These are phyloP conservation scores for Pseudoneurospora amorphoporcata DNA, from an alignment of 495 filamentous ascomycete species.

Conservation along the genomic window DNA sequence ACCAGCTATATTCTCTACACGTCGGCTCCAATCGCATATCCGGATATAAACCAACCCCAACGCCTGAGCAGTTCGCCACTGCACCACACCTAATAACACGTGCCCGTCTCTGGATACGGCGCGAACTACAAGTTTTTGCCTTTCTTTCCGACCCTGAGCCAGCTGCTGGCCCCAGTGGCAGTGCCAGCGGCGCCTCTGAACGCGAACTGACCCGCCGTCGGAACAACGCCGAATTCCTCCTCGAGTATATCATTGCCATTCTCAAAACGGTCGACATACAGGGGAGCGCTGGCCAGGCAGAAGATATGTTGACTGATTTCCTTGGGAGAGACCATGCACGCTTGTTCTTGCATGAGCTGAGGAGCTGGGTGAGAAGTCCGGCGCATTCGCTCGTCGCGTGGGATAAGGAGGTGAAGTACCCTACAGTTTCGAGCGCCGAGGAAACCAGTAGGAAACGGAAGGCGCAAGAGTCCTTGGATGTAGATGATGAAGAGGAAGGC, in stretches of 20 bases:
- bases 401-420: conserved; percentile 76
- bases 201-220: conserved; percentile 36
- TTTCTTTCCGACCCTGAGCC: conserved; percentile 40
- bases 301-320: conserved; percentile 81
- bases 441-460: not conserved
- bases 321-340: conserved; percentile 67
- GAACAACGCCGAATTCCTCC: conserved; percentile 79
- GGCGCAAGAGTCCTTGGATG: not conserved
- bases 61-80: conserved; percentile 52
- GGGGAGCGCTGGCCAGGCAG: conserved; percentile 67
- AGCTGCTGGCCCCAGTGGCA: conserved; percentile 15
- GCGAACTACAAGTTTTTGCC: conserved; percentile 80
- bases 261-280: conserved; percentile 87
- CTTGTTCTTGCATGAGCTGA: conserved; percentile 77
- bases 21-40: conserved; percentile 72
- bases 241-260: conserved; percentile 83
- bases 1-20: conserved; percentile 62
- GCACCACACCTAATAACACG: conserved; percentile 62
- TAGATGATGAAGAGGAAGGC: not conserved
- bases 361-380: conserved; percentile 72
- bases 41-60: conserved; percentile 64
- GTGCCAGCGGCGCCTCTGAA: conserved; percentile 19
- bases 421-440: not conserved
- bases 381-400: conserved; percentile 58
- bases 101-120: conserved; percentile 78